Evolutionary conservation across 2,329 filamentous ascomycete species (phyloP).

Genomic region (Onygenales sp.): DNA sequence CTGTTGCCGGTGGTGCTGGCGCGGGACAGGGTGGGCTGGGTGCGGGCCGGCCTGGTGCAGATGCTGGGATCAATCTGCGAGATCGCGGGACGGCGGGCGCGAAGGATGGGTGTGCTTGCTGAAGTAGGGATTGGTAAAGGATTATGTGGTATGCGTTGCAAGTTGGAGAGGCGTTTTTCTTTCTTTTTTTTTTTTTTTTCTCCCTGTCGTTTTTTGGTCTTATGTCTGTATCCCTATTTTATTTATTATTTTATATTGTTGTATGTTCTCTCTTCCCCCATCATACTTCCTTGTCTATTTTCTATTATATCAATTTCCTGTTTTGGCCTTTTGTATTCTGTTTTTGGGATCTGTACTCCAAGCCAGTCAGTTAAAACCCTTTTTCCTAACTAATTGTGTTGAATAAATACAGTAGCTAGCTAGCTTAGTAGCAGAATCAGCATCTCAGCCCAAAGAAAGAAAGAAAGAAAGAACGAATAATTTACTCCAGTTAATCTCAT

Average conservation of each 20-base stretch:
- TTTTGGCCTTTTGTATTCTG: background rate
- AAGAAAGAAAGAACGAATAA: too few relatives aligned
- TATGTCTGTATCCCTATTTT: background rate
- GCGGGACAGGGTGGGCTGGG: conserved; percentile 52
- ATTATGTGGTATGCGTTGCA: too few relatives aligned
- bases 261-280: background rate
- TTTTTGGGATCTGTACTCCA: background rate
- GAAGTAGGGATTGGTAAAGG: conserved; percentile 2
- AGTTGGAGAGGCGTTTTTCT: too few relatives aligned
- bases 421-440: too few relatives aligned
- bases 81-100: conserved; percentile 63
- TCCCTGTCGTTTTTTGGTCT: background rate
- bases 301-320: background rate
- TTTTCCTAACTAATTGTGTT: background rate
- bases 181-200: background rate
- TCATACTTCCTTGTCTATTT: background rate
- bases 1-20: conserved; percentile 47
- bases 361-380: too few relatives aligned
- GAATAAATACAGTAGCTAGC: too few relatives aligned
- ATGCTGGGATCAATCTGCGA: conserved; percentile 70
- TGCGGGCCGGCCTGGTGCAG: conserved; percentile 29
- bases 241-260: background rate
- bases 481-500: too few relatives aligned
- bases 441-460: background rate
- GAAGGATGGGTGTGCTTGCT: conserved; percentile 91